These are phyloP conservation scores for Chimonanthus salicifolius DNA, from an alignment of 164 flowering plant genomes.

Conservation along the genomic window DNA sequence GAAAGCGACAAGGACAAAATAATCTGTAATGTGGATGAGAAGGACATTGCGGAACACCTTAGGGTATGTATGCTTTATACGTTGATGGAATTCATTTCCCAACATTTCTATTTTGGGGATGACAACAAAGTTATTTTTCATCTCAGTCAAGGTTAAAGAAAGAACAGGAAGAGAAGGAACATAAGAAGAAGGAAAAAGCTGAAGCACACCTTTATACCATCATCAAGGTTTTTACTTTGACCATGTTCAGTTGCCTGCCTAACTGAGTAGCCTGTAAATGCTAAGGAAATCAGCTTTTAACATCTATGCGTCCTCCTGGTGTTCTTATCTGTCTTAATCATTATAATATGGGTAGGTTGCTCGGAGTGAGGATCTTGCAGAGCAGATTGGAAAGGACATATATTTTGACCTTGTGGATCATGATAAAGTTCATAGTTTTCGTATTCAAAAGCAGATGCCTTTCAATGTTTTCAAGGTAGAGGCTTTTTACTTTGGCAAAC, in stretches of 20 bases:
- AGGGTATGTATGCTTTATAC: constrained; percentile 35
- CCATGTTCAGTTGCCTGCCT: too few species aligned
- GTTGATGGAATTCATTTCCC: background rate
- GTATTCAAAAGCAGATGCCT: constrained; percentile 64
- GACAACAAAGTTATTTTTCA: background rate
- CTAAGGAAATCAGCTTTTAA: background rate
- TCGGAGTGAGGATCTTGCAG: constrained; percentile 63
- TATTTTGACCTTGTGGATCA: constrained; percentile 89
- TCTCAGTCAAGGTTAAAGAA: constrained; percentile 74
- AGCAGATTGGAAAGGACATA: constrained; percentile 75
- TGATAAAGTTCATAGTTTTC: constrained; percentile 76
- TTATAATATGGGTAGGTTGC: constrained; percentile 47
- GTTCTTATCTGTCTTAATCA: background rate
- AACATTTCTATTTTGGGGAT: background rate
- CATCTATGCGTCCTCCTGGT: background rate
- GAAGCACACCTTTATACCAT: constrained; percentile 82
- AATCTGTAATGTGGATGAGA: constrained; percentile 79
- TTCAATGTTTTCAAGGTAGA: constrained; percentile 63
- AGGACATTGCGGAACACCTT: constrained; percentile 86
- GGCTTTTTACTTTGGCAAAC: background rate
- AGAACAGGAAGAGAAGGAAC: constrained; percentile 91
- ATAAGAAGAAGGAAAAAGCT: constrained; percentile 77
- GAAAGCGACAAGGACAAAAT: constrained; percentile 90
- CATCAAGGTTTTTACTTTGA: constrained; percentile 51
- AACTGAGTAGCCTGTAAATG: background rate